Percentiles rank a stretch among this genome's conserved stretches.
Evolutionary conservation across 352 stramenopile genomes (phyloP).

Genomic region (Phytophthora nicotianae): DNA sequence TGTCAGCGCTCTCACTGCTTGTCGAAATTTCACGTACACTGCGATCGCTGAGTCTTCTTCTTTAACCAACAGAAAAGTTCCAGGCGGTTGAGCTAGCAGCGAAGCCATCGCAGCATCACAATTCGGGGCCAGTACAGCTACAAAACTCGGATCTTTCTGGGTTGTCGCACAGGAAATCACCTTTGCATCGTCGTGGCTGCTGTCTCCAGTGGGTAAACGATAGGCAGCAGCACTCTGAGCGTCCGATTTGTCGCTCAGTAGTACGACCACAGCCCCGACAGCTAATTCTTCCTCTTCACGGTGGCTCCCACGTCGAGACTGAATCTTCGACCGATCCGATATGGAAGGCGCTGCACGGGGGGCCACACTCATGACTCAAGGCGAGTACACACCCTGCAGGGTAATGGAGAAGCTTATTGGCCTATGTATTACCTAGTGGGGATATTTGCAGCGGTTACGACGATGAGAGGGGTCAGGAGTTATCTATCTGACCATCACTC

Average conservation of each 20-base stretch:
- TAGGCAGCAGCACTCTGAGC: slow-evolving; percentile 17
- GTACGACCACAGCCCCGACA: slow-evolving; percentile 27
- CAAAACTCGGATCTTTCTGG: slow-evolving; percentile 37
- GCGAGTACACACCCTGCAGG: not conserved
- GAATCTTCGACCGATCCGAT: slow-evolving; percentile 7
- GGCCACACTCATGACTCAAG: slow-evolving; percentile 30
- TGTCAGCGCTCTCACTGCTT: slow-evolving; percentile 44
- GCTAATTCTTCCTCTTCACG: slow-evolving; percentile 19
- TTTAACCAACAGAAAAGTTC: slow-evolving; percentile 52
- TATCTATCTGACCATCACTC: slow-evolving; percentile 3
- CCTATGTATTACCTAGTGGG: too few species aligned
- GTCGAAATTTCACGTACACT: slow-evolving; percentile 66
- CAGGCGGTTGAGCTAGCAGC: slow-evolving; percentile 48
- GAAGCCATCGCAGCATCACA: slow-evolving; percentile 45
- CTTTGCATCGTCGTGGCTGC: slow-evolving; percentile 11
- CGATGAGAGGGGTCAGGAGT: slow-evolving; percentile 15
- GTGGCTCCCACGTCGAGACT: slow-evolving; percentile 11
- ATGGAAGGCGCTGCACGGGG: slow-evolving; percentile 15
- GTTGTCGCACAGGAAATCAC: slow-evolving; percentile 1
- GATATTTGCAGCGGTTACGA: slow-evolving; percentile 12
- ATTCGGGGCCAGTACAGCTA: slow-evolving; percentile 56
- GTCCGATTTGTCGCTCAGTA: slow-evolving; percentile 16
- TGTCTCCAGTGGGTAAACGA: not conserved
- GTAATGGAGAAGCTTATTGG: not conserved
- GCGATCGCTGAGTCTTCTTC: slow-evolving; percentile 46